Evolutionary conservation across 257 asterid species (phyloP).

Genomic region (Asclepias syriaca): DNA sequence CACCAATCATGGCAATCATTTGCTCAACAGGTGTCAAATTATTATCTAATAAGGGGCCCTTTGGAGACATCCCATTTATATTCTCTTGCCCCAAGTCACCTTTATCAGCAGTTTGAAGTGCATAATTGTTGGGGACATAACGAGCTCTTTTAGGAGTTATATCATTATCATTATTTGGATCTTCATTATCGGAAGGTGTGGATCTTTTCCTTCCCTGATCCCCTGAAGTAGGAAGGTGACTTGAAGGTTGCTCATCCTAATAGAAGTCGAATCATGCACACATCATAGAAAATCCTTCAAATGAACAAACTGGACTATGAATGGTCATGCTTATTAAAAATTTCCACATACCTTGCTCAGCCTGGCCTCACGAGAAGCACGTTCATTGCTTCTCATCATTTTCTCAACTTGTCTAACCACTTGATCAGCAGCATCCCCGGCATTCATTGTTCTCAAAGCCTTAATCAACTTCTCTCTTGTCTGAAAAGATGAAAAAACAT

Average conservation of each 20-base stretch:
- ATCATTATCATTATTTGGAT: constrained; percentile 43
- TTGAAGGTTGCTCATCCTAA: constrained; percentile 70
- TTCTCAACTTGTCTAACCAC: constrained; percentile 83
- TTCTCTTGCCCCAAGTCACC: constrained; percentile 48
- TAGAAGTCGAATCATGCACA: background rate
- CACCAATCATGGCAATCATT: constrained; percentile 89
- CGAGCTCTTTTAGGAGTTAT: constrained; percentile 52
- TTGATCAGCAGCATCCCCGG: constrained; percentile 99
- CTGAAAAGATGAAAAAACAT: constrained; percentile 34
- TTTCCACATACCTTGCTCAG: constrained; percentile 50
- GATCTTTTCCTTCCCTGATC: constrained; percentile 68
- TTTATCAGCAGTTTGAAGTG: constrained; percentile 35
- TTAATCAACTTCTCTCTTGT: constrained; percentile 82
- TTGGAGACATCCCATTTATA: constrained; percentile 54
- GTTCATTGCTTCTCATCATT: constrained; percentile 71
- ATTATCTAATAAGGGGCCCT: constrained; percentile 44
- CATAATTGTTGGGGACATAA: constrained; percentile 38
- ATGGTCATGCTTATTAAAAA: background rate
- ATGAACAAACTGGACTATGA: background rate
- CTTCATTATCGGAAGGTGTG: constrained; percentile 49
- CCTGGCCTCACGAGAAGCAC: constrained; percentile 73
- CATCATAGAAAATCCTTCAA: background rate
- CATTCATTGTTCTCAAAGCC: constrained; percentile 82
- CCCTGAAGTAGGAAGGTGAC: constrained; percentile 43
- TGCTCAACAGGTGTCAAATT: constrained; percentile 73